These are phyloP conservation scores for Begonia masoniana DNA, from an alignment of 306 rosid genomes.

Conservation along the genomic window DNA sequence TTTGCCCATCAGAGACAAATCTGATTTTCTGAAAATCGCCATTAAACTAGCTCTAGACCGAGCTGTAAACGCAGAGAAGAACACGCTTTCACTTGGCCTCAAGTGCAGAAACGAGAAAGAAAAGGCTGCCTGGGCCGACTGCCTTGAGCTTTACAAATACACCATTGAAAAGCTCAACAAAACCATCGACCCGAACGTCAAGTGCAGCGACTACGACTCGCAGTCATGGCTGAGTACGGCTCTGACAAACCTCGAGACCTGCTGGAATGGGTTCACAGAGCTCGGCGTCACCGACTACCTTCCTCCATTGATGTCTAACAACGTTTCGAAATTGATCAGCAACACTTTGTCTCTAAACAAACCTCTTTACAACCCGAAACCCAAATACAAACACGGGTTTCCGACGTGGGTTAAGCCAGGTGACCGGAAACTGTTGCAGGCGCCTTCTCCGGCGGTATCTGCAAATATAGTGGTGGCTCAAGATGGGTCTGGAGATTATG, in stretches of 20 bases:
- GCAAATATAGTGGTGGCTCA: constrained; percentile 59
- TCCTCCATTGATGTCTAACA: constrained; percentile 27
- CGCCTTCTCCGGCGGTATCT: constrained; percentile 30
- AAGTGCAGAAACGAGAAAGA: constrained; percentile 27
- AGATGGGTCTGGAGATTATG: constrained; percentile 64
- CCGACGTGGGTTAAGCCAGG: constrained; percentile 71
- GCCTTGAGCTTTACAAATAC: constrained; percentile 32
- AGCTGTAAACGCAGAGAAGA: constrained; percentile 22
- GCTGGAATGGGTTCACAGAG: constrained; percentile 37
- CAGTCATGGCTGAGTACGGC: constrained; percentile 50
- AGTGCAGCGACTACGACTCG: constrained; percentile 18
- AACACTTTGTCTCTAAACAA: constrained; percentile 3
- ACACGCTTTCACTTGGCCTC: constrained; percentile 23
- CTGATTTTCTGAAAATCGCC: constrained; percentile 27
- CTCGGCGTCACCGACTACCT: constrained; percentile 29
- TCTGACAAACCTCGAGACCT: constrained; percentile 38
- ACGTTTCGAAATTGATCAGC: constrained; percentile 33
- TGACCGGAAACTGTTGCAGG: constrained; percentile 48
- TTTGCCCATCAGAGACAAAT: constrained; percentile 8
- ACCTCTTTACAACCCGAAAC: neutral
- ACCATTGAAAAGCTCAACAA: constrained; percentile 37
- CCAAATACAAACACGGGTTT: constrained; percentile 26
- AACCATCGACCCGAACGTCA: constrained; percentile 19
- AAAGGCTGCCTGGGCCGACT: constrained; percentile 40
- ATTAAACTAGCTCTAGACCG: constrained; percentile 19